A percentile compares a stretch with the other conserved stretches of the same genome.
Evolutionary conservation across 176 grass and related monocot species (phyloP).

Genomic region (Areca catechu): DNA sequence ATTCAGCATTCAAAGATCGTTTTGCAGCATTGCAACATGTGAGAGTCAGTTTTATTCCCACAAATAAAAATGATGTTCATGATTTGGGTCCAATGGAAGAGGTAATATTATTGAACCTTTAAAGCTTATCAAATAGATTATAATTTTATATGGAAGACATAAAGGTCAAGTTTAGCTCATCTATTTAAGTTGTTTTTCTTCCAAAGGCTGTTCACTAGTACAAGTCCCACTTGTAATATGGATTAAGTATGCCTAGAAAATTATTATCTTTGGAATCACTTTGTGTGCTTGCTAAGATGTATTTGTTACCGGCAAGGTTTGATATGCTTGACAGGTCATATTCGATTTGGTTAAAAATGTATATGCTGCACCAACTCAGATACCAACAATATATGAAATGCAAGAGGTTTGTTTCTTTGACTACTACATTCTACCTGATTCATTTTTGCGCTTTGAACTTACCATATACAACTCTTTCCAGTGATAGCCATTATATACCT

Average conservation of each 20-base stretch:
- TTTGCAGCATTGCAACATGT: constrained; percentile 68
- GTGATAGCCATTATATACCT: too few species aligned
- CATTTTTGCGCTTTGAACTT: too few species aligned
- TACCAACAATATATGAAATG: constrained; percentile 69
- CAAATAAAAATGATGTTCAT: constrained; percentile 64
- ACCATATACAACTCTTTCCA: too few species aligned
- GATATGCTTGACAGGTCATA: constrained; percentile 35
- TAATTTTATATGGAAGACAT: constrained; percentile 4
- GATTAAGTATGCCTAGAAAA: neutral
- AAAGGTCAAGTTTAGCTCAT: too few species aligned
- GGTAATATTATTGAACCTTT: constrained; percentile 19
- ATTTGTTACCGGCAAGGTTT: neutral
- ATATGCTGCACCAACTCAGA: constrained; percentile 78
- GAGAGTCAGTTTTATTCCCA: constrained; percentile 71
- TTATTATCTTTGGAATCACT: too few species aligned
- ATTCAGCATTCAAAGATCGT: constrained; percentile 87
- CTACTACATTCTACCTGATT: too few species aligned
- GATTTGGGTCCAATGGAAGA: constrained; percentile 94
- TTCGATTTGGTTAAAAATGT: constrained; percentile 84
- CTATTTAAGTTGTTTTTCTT: too few species aligned
- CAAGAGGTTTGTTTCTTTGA: constrained; percentile 45
- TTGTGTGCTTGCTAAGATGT: too few species aligned
- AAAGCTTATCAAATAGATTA: neutral
- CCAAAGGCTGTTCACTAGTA: too few species aligned
- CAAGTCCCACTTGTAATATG: too few species aligned